phyloP scores from a whole-genome alignment of 148 eudicot species.

The Camellia granthamiana region DNA sequence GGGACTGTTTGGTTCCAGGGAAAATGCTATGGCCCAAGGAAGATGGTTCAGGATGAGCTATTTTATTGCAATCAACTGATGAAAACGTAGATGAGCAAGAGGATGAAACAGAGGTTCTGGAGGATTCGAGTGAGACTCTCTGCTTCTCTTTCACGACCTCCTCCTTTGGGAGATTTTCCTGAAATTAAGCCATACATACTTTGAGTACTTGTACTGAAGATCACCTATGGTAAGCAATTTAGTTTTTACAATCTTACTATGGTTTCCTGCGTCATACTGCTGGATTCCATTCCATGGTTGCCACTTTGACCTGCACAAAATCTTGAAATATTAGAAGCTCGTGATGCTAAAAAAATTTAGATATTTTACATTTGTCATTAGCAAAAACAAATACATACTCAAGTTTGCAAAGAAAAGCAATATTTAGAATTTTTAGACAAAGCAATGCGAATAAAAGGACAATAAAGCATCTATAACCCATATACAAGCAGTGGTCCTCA shows the following conservation, averaged over 20 bases:
- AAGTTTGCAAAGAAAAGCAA: neutral
- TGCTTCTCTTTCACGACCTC: constrained; percentile 37
- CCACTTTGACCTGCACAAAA: constrained; percentile 37
- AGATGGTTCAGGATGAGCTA: constrained; percentile 31
- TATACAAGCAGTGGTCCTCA: neutral
- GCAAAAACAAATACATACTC: neutral
- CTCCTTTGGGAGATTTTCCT: constrained; percentile 28
- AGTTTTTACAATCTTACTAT: constrained; percentile 36
- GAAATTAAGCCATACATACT: constrained; percentile 20
- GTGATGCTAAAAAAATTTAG: neutral
- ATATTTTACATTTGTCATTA: neutral
- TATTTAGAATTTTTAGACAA: neutral
- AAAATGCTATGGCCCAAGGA: constrained; percentile 22
- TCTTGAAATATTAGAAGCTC: neutral
- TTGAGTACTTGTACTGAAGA: neutral
- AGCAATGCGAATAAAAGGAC: neutral
- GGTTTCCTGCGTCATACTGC: constrained; percentile 21
- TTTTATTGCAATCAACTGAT: constrained; percentile 37
- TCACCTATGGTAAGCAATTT: neutral
- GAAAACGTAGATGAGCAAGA: constrained; percentile 49
- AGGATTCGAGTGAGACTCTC: constrained; percentile 41
- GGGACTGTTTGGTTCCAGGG: constrained; percentile 23
- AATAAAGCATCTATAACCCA: neutral
- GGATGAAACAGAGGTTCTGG: constrained; percentile 58
- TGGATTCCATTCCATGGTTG: constrained; percentile 25